A percentile compares a stretch with the other conserved stretches of the same genome.
Evolutionary conservation across 2,329 filamentous ascomycete genomes (phyloP).

Genomic region (Biscogniauxia sp.): DNA sequence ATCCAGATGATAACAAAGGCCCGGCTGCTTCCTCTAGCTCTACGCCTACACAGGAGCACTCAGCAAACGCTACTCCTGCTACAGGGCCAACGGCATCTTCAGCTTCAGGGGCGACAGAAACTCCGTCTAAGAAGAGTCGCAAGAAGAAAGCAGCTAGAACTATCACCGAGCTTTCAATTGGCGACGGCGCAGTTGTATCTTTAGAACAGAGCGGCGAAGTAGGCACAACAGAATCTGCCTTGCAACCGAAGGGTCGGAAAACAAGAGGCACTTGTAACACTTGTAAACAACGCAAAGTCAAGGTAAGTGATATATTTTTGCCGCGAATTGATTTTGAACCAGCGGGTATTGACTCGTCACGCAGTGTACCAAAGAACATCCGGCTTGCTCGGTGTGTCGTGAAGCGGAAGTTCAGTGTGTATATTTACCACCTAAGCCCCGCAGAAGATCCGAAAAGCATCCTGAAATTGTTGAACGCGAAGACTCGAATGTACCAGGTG

Average conservation of each 20-base stretch:
- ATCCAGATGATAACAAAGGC: constrained; percentile 41
- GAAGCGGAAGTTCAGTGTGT: constrained; percentile 25
- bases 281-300: constrained; percentile 30
- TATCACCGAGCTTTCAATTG: constrained; percentile 18
- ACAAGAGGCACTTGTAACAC: constrained; percentile 34
- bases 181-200: constrained; percentile 26
- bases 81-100: constrained; percentile 5
- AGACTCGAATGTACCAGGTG: constrained; percentile 19
- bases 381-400: constrained; percentile 31
- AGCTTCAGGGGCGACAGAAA: constrained; percentile 19
- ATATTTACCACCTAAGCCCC: constrained; percentile 29
- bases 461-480: constrained; percentile 19
- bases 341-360: constrained; percentile 3
- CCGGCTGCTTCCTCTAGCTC: constrained; percentile 26
- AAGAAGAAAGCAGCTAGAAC: constrained; percentile 23
- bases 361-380: constrained; percentile 36
- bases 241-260: constrained; percentile 24
- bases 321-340: neutral
- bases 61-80: constrained; percentile 12
- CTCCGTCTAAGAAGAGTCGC: constrained; percentile 27
- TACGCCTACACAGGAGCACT: constrained; percentile 20
- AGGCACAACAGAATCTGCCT: constrained; percentile 27
- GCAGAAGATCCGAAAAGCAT: constrained; percentile 26
- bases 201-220: constrained; percentile 26
- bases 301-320: constrained; percentile 21